These are phyloP conservation scores for Pycnococcus provasolii DNA, from an alignment of 139 green algal genomes.

Conservation along the genomic window DNA sequence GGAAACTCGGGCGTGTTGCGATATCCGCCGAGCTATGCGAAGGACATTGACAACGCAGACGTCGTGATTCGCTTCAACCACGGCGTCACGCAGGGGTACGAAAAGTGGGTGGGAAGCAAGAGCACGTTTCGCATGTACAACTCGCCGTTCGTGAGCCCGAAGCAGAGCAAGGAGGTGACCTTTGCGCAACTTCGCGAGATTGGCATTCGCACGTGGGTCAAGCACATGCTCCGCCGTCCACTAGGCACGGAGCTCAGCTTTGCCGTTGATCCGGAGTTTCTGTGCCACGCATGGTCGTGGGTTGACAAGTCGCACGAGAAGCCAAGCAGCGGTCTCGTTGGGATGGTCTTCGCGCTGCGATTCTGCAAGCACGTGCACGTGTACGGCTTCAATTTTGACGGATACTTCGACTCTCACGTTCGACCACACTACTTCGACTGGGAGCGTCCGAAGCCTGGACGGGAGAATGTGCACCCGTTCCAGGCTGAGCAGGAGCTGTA, in stretches of 20 bases:
- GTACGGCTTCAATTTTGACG: slow-evolving; percentile 17
- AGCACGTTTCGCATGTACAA: slow-evolving; percentile 23
- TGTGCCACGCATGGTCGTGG: slow-evolving; percentile 28
- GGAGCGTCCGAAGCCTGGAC: slow-evolving; percentile 25
- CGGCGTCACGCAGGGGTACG: slow-evolving; percentile 16
- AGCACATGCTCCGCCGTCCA: not conserved
- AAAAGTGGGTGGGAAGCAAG: slow-evolving; percentile 20
- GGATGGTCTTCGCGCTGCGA: slow-evolving; percentile 23
- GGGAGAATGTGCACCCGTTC: slow-evolving; percentile 28
- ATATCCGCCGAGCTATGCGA: not conserved
- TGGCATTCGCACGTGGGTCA: slow-evolving; percentile 14
- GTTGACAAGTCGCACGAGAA: slow-evolving; percentile 2
- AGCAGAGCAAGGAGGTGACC: slow-evolving; percentile 15
- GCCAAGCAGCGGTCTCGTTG: slow-evolving; percentile 18
- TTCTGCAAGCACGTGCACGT: slow-evolving; percentile 27
- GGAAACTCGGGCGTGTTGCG: slow-evolving; percentile 19
- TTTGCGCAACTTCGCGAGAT: slow-evolving; percentile 21
- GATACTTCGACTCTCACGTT: slow-evolving; percentile 19
- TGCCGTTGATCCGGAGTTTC: slow-evolving; percentile 27
- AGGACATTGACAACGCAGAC: slow-evolving; percentile 16
- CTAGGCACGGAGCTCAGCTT: slow-evolving; percentile 1
- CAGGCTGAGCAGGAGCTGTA: slow-evolving; percentile 14
- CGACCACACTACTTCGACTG: slow-evolving; percentile 31
- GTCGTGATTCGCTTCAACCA: slow-evolving; percentile 27
- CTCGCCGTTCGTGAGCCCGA: slow-evolving; percentile 17